Evolutionary conservation across 2,329 filamentous ascomycete genomes (phyloP).

Genomic region (Paecilomyces variotii): DNA sequence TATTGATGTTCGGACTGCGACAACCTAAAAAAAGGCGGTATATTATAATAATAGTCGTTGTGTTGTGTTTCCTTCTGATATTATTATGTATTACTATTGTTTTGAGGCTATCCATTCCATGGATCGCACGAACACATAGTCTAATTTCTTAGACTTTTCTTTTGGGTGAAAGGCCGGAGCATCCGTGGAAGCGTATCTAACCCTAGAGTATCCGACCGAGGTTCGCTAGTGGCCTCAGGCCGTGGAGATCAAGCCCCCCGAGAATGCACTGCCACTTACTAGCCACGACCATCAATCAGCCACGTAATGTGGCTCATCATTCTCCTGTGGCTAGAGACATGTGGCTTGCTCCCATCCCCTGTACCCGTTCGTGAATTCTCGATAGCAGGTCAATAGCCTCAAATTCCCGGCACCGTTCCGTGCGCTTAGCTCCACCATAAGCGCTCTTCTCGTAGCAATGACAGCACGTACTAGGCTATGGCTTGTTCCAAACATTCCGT

Average conservation of each 20-base stretch:
- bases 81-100: too few relatives aligned
- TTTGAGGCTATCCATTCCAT: too few relatives aligned
- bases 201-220: background rate
- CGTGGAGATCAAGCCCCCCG: background rate
- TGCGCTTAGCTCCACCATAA: background rate
- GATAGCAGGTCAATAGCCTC: slow-evolving; percentile 9
- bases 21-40: too few relatives aligned
- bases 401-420: slow-evolving; percentile 1
- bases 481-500: background rate
- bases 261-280: background rate
- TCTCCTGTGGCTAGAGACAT: background rate
- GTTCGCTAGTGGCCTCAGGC: background rate
- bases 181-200: background rate
- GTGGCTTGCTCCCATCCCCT: background rate
- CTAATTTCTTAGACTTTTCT: too few relatives aligned
- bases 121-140: too few relatives aligned
- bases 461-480: background rate
- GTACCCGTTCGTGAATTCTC: slow-evolving; percentile 5
- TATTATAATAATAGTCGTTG: too few relatives aligned
- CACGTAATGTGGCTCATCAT: background rate
- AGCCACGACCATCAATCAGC: background rate
- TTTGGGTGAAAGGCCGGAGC: background rate
- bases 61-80: too few relatives aligned
- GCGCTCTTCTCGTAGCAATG: background rate
- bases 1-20: too few relatives aligned